Evolutionary conservation across 2,329 filamentous ascomycete genomes (phyloP), one percentile per base, ranked within the genome.

Genomic region (Cladorrhinum sp.): DNA sequence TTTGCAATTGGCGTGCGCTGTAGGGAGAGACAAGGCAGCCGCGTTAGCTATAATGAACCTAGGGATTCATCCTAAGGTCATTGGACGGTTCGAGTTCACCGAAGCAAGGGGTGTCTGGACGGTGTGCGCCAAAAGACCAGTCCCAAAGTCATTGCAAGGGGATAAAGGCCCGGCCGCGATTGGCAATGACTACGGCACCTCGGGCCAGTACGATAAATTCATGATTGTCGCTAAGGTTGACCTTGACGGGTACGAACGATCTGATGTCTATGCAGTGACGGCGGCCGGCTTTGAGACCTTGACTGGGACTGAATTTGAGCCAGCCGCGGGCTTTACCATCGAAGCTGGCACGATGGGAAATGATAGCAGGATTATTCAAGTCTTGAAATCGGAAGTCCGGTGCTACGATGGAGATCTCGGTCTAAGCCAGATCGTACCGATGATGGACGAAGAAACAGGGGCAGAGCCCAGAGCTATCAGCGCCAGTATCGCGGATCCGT

Each of bases 351-450:
- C 89, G 0, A 85, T 99, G 74, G 90, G 89, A n/a, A 85, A 85
- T 55, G 86, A 90, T 62, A 90, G 85, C 71, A 86, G 92, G 61
- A 87, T 98, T 32, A 88, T 98, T 16, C 95, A 98, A 71, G 88
- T 96, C 1, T 80, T 96, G 57, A 90, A 88, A 65, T 91, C 87
- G 1, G 93, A 98, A 70, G 86, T 98, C 23, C 85, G 93, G 61
- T 93, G 89, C 63, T 99, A 97, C 68, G 93, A 98, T 73, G 88
- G 88, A 74, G 91, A 96, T 73, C 84, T 99, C 61, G 91, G 89
- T 10, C 82, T 99, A 57, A 88, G 88, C 50, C 93, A 98, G 70
- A 98, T 99, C 58, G 83, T 97, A 54, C 92, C 93, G 0, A 92
- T 98, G 83, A 85, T 91, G 63, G 95, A 98, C 68, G 95, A 96